A percentile compares a stretch with the other conserved stretches of the same genome.
Conservation (phyloP, 768 basidiomycete species). For the Phlebiopsis flavidoalba region DNA sequence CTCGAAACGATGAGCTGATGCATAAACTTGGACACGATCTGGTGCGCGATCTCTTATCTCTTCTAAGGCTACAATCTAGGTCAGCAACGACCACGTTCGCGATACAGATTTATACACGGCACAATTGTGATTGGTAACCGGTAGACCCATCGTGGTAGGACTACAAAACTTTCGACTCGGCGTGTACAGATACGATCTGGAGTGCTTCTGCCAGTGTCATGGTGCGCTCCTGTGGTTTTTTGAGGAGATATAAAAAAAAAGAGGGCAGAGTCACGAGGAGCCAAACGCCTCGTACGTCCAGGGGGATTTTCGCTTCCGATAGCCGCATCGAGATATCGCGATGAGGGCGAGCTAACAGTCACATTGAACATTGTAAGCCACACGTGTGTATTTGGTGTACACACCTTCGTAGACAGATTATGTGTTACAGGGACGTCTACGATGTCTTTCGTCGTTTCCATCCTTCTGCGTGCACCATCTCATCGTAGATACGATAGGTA, state of each 20-base stretch:
- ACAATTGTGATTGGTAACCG: neutral
- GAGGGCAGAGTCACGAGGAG: neutral
- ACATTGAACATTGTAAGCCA: too few relatives aligned
- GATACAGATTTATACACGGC: neutral
- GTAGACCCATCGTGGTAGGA: neutral
- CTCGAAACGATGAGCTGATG: neutral
- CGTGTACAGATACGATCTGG: neutral
- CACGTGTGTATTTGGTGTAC: neutral
- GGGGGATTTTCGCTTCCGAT: neutral
- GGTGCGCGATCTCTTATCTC: neutral
- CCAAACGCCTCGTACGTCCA: neutral
- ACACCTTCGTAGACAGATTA: neutral
- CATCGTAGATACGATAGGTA: neutral
- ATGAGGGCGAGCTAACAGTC: neutral
- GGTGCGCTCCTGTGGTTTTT: neutral
- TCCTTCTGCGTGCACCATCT: neutral
- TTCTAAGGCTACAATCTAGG: neutral
- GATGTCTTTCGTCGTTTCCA: neutral
- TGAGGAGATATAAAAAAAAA: too few relatives aligned
- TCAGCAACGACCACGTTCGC: neutral
- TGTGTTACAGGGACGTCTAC: neutral
- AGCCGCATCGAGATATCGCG: neutral
- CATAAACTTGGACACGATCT: neutral
- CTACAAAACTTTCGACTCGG: neutral
- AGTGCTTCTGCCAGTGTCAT: conserved; percentile 3